A percentile compares a stretch with the other conserved stretches of the same genome.
phyloP scores from a whole-genome alignment of 768 basidiomycete genomes.

The Lactarius tabidus region DNA sequence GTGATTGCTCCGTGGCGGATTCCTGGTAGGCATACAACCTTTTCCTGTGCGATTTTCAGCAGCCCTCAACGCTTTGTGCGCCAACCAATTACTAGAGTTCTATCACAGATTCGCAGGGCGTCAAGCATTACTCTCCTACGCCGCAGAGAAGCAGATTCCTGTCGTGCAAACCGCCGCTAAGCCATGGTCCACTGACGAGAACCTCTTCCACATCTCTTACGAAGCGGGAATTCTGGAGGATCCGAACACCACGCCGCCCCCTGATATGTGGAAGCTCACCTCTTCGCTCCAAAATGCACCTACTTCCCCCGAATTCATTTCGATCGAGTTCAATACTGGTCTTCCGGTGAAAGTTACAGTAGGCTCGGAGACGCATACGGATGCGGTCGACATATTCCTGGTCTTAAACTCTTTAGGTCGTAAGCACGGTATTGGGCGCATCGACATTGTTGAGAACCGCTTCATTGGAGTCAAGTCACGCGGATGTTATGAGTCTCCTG shows the following conservation, averaged over 20 bases:
- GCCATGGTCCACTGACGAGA: slow-evolving; percentile 99
- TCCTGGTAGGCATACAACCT: slow-evolving; percentile 54
- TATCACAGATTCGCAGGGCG: slow-evolving; percentile 97
- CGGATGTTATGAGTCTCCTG: slow-evolving; percentile 99
- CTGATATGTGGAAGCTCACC: slow-evolving; percentile 99
- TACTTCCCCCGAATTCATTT: slow-evolving; percentile 66
- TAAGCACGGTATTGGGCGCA: slow-evolving; percentile 93
- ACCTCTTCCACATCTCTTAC: slow-evolving; percentile 99
- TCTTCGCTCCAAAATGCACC: slow-evolving; percentile 80
- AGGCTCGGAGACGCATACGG: slow-evolving; percentile 65
- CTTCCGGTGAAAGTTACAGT: slow-evolving; percentile 78
- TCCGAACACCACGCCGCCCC: slow-evolving; percentile 88
- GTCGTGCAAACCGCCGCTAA: slow-evolving; percentile 94
- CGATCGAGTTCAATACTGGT: slow-evolving; percentile 83
- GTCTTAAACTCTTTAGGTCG: slow-evolving; percentile 87
- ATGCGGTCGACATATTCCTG: slow-evolving; percentile 91
- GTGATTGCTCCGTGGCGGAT: slow-evolving; percentile 98
- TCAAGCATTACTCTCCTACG: slow-evolving; percentile 87
- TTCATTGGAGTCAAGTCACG: slow-evolving; percentile 99
- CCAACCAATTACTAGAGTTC: slow-evolving; percentile 56
- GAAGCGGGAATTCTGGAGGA: slow-evolving; percentile 99
- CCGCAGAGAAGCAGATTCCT: slow-evolving; percentile 82
- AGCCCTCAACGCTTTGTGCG: not conserved
- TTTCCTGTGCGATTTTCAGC: not conserved
- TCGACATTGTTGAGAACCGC: slow-evolving; percentile 99